Conservation (phyloP, 2,329 filamentous ascomycete genomes). For the Aspergillus oerlinghausenensis region DNA sequence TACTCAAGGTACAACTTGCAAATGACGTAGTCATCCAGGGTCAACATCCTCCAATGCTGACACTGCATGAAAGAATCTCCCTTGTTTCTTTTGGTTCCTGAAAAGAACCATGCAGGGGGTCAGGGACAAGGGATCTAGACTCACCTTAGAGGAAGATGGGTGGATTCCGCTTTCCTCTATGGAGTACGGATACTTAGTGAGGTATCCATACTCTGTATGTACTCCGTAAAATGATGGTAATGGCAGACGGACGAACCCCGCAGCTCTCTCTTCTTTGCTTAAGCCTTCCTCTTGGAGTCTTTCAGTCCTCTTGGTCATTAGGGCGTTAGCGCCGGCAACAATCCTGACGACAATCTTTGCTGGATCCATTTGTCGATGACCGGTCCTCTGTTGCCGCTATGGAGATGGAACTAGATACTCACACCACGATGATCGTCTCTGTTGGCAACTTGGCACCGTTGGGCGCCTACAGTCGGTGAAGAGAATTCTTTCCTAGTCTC, state of each 20-base stretch:
- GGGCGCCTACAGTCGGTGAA: neutral
- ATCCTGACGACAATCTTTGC: neutral
- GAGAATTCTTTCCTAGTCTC: neutral
- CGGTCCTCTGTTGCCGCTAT: neutral
- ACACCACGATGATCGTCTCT: neutral
- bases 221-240: no score
- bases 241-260: neutral
- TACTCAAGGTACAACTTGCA: neutral
- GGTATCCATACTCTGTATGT: no score
- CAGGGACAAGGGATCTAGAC: neutral
- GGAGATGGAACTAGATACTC: neutral
- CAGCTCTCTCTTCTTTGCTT: neutral
- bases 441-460: neutral
- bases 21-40: neutral
- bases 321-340: neutral
- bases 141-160: neutral
- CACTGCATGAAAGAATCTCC: neutral
- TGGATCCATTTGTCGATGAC: neutral
- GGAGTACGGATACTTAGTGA: no score
- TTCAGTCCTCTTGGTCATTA: neutral
- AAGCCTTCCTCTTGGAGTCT: neutral
- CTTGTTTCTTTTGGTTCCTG: neutral
- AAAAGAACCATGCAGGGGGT: neutral
- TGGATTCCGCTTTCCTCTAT: neutral
- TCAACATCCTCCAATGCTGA: neutral